These are phyloP conservation scores for Pulicaria dysenterica DNA, from an alignment of 129 eudicot genomes.

Conservation along the genomic window DNA sequence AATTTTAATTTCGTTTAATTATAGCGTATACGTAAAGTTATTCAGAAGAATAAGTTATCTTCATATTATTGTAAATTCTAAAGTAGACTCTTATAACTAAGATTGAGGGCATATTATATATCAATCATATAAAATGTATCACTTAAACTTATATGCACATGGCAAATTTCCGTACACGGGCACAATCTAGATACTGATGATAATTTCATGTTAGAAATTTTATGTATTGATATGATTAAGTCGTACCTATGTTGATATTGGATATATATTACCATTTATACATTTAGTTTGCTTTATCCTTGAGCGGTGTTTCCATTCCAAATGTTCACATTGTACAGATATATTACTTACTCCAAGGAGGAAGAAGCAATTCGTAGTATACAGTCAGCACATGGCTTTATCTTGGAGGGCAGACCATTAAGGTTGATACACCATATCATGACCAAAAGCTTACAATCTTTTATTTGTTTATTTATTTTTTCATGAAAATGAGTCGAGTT, in stretches of 20 bases:
- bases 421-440: slow-evolving; percentile 47
- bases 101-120: background rate
- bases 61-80: background rate
- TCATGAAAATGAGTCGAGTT: slow-evolving; percentile 10
- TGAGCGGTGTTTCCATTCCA: slow-evolving; percentile 2
- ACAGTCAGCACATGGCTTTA: slow-evolving; percentile 88
- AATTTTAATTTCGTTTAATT: too few relatives aligned
- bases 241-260: slow-evolving; percentile 1
- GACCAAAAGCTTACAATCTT: background rate
- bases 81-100: background rate
- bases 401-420: slow-evolving; percentile 87
- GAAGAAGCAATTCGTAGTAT: slow-evolving; percentile 98
- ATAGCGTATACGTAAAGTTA: background rate
- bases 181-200: too few relatives aligned
- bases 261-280: background rate
- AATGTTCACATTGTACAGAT: slow-evolving; percentile 49
- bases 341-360: slow-evolving; percentile 91
- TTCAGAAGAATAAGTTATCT: background rate
- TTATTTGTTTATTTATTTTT: background rate
- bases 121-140: too few relatives aligned
- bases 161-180: too few relatives aligned
- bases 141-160: too few relatives aligned
- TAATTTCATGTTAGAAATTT: background rate
- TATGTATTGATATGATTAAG: background rate
- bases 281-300: slow-evolving; percentile 13